A percentile compares a stretch with the other conserved stretches of the same genome.
phyloP scores from a whole-genome alignment of 306 rosid genomes.

The Acacia acuminata region DNA sequence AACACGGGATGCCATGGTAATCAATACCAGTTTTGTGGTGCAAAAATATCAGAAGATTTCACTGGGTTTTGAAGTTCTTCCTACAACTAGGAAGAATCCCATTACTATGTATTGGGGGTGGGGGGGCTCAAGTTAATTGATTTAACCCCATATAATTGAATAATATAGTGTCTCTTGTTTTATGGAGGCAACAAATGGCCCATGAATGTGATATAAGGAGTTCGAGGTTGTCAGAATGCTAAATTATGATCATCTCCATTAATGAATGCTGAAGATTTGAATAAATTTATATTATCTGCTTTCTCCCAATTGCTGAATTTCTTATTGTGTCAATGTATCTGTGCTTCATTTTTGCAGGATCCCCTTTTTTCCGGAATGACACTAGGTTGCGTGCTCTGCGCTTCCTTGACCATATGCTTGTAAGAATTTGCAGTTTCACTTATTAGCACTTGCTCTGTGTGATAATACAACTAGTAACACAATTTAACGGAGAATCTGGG shows the following conservation, averaged over 20 bases:
- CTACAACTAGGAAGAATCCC: neutral
- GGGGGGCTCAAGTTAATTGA: neutral
- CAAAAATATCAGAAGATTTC: neutral
- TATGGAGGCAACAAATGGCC: neutral
- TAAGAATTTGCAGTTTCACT: slow-evolving; percentile 53
- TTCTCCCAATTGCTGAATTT: neutral
- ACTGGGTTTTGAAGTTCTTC: neutral
- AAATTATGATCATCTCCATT: neutral
- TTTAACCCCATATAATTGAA: neutral
- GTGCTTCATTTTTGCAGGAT: slow-evolving; percentile 60
- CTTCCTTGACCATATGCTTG: slow-evolving; percentile 98
- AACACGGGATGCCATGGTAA: neutral
- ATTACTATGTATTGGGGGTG: neutral
- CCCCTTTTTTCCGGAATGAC: slow-evolving; percentile 88
- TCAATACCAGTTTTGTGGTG: neutral
- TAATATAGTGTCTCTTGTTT: slow-evolving; percentile 18
- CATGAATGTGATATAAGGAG: neutral
- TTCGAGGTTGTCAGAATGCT: neutral
- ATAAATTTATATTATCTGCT: neutral
- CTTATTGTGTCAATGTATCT: slow-evolving; percentile 18
- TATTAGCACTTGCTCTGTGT: slow-evolving; percentile 32
- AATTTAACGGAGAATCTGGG: neutral
- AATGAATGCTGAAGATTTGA: neutral
- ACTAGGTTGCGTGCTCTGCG: slow-evolving; percentile 99
- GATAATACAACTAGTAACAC: neutral